phyloP scores from a whole-genome alignment of 352 stramenopile species.

The Phytopythium helicoides region DNA sequence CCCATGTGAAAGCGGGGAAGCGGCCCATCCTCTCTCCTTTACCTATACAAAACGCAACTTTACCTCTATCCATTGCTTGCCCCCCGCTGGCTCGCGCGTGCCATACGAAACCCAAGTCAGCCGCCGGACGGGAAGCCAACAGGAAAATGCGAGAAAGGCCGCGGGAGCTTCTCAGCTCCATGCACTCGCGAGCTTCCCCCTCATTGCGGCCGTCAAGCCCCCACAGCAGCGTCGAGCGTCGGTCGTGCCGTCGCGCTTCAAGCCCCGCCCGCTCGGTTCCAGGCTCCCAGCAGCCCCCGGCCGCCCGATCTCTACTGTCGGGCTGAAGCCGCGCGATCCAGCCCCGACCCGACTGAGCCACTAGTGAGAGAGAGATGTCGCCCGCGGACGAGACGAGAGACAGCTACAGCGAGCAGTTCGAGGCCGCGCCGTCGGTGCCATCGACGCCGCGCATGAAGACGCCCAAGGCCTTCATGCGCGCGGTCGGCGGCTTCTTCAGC shows the following conservation, averaged over 20 bases:
- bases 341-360: neutral
- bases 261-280: neutral
- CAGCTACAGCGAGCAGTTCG: slow-evolving; percentile 2
- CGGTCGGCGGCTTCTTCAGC: slow-evolving; percentile 44
- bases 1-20: slow-evolving; percentile 3
- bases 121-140: neutral
- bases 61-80: too few species aligned
- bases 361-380: slow-evolving; percentile 1
- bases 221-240: neutral
- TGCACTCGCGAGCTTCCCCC: slow-evolving; percentile 1
- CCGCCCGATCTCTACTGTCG: neutral
- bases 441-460: slow-evolving; percentile 22
- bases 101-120: too few species aligned
- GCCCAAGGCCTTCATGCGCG: slow-evolving; percentile 35
- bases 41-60: slow-evolving; percentile 3
- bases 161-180: slow-evolving; percentile 1
- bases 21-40: slow-evolving; percentile 5
- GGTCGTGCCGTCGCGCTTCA: slow-evolving; percentile 5
- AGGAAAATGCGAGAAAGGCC: too few species aligned
- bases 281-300: neutral
- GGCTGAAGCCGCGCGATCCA: too few species aligned
- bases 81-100: too few species aligned
- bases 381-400: neutral
- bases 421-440: slow-evolving; percentile 10
- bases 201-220: neutral